phyloP scores from a whole-genome alignment of 176 grass and related monocot species.

The Juncus inflexus region DNA sequence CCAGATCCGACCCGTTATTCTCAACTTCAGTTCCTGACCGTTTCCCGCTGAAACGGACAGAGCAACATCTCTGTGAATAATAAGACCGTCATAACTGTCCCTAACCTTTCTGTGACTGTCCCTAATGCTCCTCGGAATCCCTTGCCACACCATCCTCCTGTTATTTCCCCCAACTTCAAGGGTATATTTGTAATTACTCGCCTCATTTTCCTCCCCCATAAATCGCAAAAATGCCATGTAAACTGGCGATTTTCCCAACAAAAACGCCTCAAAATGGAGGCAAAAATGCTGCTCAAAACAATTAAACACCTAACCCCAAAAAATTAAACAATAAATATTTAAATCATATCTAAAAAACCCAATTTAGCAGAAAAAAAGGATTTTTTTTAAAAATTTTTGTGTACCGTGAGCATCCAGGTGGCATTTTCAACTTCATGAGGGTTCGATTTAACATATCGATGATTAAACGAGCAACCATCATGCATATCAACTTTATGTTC shows the following conservation, averaged over 20 bases:
- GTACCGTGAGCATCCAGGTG: constrained; percentile 31
- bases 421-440: constrained; percentile 30
- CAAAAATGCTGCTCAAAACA: constrained; percentile 28
- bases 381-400: not conserved
- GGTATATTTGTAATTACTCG: constrained; percentile 30
- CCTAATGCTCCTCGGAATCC: constrained; percentile 29
- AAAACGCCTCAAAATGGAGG: constrained; percentile 27
- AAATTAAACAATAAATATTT: not conserved
- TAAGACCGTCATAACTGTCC: constrained; percentile 27
- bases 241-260: constrained; percentile 19
- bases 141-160: constrained; percentile 28
- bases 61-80: constrained; percentile 20
- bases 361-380: not conserved
- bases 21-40: constrained; percentile 18
- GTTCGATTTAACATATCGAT: constrained; percentile 27
- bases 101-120: constrained; percentile 28
- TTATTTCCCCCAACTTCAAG: constrained; percentile 26
- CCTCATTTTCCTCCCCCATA: constrained; percentile 26
- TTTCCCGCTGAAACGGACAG: constrained; percentile 12
- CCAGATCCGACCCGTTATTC: constrained; percentile 24
- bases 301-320: constrained; percentile 23
- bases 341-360: not conserved
- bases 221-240: constrained; percentile 30
- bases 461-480: constrained; percentile 29
- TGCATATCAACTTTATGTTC: constrained; percentile 31